Evolutionary conservation across 345 rosid genomes (phyloP), one percentile per base, ranked within the genome.

Genomic region (Kernera saxatilis): DNA sequence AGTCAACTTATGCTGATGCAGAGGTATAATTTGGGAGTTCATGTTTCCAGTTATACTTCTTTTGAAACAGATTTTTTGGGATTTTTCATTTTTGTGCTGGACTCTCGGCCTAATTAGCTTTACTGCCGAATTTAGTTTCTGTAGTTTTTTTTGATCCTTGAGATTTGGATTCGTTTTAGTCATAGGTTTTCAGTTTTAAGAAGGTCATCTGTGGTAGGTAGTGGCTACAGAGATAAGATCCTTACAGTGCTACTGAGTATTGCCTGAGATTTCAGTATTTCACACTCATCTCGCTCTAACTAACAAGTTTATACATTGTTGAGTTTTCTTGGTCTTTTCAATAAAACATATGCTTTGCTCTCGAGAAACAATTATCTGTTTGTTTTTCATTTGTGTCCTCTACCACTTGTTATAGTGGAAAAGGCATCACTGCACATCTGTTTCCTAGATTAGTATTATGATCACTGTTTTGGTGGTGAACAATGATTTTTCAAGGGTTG

Each of bases 1-100:
- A 91, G 17, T 86, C 95, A 3, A 82, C 94, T 0, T 94, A 91
- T 77, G 81, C 97, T 8, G 99, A 94, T 84, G 97, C 97, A 58
- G 90, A 91, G 96, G 97, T 93, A 84, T 82, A 82, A 69, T 64
- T 58, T 63, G 14, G 46, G 36, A 19, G 22, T 58, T 73, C 52
- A 49, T 49, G 45, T 73, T 73, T 64, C 58, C 6, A 9, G 15
- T 52, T n/a, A n/a, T 11, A 1, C 3, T 52, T 49, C 19, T 27
- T 44, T 8, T 17, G 25, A 3, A 51, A 30, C 23, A 39, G 36
- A 18, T 19, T 14, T 13, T 11, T 5, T 70, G 19, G 72, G 37
- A 41, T 26, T 8, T 56, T 13, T 6, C 19, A 46, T 22, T 10
- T 46, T 19, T n/a, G 23, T 41, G 8, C 2, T 22, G 52, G 9